These are phyloP conservation scores for Ricinus communis DNA, from an alignment of 345 rosid species.

Conservation along the genomic window DNA sequence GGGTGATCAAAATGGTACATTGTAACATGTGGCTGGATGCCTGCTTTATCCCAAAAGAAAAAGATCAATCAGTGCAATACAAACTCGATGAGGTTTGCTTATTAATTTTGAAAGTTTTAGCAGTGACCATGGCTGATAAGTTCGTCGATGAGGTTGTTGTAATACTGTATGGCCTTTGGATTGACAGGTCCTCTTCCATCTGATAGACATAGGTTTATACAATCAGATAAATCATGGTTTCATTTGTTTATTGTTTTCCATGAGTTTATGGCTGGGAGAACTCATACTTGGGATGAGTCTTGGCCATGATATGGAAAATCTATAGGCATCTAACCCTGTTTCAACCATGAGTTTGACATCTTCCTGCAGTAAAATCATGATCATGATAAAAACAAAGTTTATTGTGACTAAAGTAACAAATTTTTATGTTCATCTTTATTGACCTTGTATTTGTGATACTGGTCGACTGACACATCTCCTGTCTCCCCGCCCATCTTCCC, in stretches of 20 bases:
- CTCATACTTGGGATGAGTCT: conserved; percentile 66
- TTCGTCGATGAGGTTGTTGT: conserved; percentile 56
- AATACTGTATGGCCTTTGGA: conserved; percentile 52
- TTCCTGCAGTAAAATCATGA: conserved; percentile 40
- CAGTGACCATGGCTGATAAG: conserved; percentile 40
- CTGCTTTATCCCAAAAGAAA: conserved; percentile 27
- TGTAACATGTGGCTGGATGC: conserved; percentile 61
- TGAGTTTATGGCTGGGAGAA: no score
- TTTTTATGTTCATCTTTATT: background rate
- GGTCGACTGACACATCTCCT: background rate
- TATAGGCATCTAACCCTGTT: conserved; percentile 58
- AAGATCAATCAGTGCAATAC: no score
- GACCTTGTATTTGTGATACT: conserved; percentile 76
- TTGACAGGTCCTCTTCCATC: conserved; percentile 64
- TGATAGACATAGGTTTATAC: conserved; percentile 20
- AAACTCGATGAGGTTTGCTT: no score
- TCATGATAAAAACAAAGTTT: no score
- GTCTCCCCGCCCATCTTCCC: conserved; percentile 37
- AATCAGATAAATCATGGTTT: background rate
- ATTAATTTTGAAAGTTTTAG: background rate
- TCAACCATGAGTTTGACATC: conserved; percentile 73
- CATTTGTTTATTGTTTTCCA: background rate
- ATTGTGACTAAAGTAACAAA: no score
- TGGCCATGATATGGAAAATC: conserved; percentile 77
- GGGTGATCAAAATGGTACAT: conserved; percentile 57